Percentiles rank a stretch among this genome's conserved stretches.
phyloP scores from a whole-genome alignment of 345 rosid species.

The Eucalyptus marginata region DNA sequence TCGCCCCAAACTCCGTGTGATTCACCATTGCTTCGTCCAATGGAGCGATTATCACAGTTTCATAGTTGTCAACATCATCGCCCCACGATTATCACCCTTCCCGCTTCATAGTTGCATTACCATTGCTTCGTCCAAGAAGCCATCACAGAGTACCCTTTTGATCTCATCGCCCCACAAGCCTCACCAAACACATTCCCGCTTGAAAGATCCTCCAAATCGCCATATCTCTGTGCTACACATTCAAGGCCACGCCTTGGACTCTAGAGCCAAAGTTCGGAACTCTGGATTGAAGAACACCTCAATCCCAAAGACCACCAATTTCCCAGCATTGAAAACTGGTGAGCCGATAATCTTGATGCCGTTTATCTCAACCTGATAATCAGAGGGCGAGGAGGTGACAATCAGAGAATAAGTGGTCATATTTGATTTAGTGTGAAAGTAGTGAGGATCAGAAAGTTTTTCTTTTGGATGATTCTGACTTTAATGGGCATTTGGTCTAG shows the following conservation, averaged over 20 bases:
- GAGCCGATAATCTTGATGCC: conserved; percentile 6
- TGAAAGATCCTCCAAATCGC: neutral
- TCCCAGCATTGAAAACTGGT: conserved; percentile 19
- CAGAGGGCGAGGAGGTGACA: conserved; percentile 5
- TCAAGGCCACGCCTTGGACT: neutral
- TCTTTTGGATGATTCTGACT: neutral
- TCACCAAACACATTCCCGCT: neutral
- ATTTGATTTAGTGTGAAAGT: neutral
- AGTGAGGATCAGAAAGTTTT: neutral
- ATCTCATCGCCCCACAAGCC: conserved; percentile 6
- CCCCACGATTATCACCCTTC: neutral
- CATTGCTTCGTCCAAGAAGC: no score
- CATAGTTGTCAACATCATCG: no score
- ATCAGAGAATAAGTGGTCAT: conserved; percentile 3
- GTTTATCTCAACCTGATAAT: neutral
- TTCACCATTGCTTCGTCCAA: no score
- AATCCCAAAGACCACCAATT: conserved; percentile 12
- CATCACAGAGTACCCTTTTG: conserved; percentile 17
- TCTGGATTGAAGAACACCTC: conserved; percentile 15
- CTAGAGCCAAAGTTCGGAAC: neutral
- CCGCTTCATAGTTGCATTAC: conserved; percentile 7
- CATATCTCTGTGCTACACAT: neutral
- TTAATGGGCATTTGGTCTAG: neutral
- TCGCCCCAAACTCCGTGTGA: no score
- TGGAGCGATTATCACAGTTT: no score